Evolutionary conservation across 495 filamentous ascomycete genomes (phyloP).

Genomic region (Penicillium diatomitis): DNA sequence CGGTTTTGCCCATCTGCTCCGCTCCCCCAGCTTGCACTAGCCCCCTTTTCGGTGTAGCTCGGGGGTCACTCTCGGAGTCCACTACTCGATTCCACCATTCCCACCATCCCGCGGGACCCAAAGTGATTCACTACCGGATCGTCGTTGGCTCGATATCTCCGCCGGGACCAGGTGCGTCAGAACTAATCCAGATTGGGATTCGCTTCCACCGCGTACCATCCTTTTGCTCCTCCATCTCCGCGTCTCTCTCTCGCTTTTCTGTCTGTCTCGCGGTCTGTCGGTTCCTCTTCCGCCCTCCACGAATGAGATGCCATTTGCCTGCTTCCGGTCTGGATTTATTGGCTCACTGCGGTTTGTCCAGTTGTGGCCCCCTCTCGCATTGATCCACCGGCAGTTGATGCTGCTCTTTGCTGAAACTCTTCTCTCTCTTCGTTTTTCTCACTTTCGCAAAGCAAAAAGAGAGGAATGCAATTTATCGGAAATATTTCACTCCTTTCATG

Average conservation of each 20-base stretch:
- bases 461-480: too few species aligned
- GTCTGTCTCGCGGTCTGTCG: conserved; percentile 1
- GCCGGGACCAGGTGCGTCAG: neutral
- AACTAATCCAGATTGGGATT: conserved; percentile 1
- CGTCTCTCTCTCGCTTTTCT: conserved; percentile 12
- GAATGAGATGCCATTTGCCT: too few species aligned
- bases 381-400: too few species aligned
- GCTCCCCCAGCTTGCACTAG: conserved; percentile 31
- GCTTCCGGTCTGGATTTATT: too few species aligned
- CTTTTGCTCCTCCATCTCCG: conserved; percentile 32
- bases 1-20: conserved; percentile 7
- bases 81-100: neutral
- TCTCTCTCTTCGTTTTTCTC: too few species aligned
- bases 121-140: neutral
- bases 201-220: conserved; percentile 11
- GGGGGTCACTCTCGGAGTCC: neutral
- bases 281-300: neutral
- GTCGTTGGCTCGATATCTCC: neutral
- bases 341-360: too few species aligned
- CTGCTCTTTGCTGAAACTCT: too few species aligned
- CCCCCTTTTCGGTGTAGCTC: conserved; percentile 4
- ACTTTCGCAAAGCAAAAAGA: too few species aligned
- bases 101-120: neutral
- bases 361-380: too few species aligned
- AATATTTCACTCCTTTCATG: too few species aligned